These are phyloP conservation scores for Mallotus nudiflorus DNA, from an alignment of 345 rosid species.

Conservation along the genomic window DNA sequence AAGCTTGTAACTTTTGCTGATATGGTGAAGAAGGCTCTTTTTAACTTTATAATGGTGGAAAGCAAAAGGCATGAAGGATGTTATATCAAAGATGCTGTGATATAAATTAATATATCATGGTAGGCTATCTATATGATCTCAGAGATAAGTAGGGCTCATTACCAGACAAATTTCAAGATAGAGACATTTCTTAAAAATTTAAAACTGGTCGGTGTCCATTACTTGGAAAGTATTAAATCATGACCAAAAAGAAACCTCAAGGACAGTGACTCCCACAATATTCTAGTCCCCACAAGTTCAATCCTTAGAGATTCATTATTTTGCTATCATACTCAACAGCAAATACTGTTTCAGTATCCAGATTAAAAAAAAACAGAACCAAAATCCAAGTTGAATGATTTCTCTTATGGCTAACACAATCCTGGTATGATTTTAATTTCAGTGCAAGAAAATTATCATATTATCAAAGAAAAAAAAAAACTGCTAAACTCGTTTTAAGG, in stretches of 20 bases:
- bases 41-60: no score
- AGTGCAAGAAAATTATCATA: not conserved
- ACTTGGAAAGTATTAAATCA: no score
- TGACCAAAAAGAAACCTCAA: not conserved
- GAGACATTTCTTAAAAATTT: constrained; percentile 3
- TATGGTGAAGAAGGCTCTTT: no score
- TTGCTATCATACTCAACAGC: not conserved
- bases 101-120: not conserved
- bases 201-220: not conserved
- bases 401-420: not conserved
- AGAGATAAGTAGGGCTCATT: constrained; percentile 5
- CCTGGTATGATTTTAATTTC: constrained; percentile 17
- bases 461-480: not conserved
- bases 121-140: constrained; percentile 10
- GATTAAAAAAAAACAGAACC: not conserved
- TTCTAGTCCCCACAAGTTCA: not conserved
- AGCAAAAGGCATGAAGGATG: not conserved
- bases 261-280: not conserved
- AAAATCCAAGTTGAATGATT: not conserved
- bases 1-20: no score
- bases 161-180: constrained; percentile 11
- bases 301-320: not conserved
- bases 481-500: not conserved
- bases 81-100: not conserved
- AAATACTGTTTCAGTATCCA: not conserved